phyloP scores from a whole-genome alignment of 2,329 filamentous ascomycete genomes.

The Scedosporium apiospermum region DNA sequence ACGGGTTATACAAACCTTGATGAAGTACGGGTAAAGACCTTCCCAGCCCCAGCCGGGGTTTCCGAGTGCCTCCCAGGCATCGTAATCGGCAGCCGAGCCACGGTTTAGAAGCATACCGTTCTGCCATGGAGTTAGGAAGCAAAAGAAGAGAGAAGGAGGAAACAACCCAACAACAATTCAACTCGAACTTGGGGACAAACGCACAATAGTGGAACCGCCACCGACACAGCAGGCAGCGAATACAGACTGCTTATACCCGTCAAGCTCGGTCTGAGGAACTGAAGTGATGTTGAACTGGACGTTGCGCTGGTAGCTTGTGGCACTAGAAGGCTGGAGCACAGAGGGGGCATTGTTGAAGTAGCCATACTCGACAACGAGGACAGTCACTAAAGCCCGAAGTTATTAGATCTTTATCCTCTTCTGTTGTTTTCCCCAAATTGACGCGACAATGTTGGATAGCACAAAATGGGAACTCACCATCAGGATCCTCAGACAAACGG shows the following conservation, averaged over 20 bases:
- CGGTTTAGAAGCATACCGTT: conserved; percentile 7
- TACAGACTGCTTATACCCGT: conserved; percentile 4
- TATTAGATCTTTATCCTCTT: neutral
- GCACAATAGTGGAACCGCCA: conserved; percentile 5
- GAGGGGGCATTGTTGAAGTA: conserved; percentile 9
- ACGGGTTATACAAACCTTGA: conserved; percentile 17
- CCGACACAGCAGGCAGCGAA: conserved; percentile 6
- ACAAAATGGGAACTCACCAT: neutral
- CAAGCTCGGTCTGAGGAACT: conserved; percentile 5
- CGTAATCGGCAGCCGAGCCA: conserved; percentile 5
- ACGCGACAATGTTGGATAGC: neutral
- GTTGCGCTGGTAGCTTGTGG: conserved; percentile 8
- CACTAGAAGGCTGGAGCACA: conserved; percentile 8
- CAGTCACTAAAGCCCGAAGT: neutral
- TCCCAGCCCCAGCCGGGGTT: conserved; percentile 18
- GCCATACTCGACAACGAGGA: conserved; percentile 10
- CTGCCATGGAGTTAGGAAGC: neutral
- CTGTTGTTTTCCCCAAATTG: too few species aligned
- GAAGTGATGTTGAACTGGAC: conserved; percentile 10
- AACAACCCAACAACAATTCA: neutral
- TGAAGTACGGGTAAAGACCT: conserved; percentile 21
- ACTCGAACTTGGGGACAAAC: neutral
- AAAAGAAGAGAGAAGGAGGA: neutral
- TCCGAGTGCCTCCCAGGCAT: conserved; percentile 17
- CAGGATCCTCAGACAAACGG: conserved; percentile 17